A percentile compares a stretch with the other conserved stretches of the same genome.
These are phyloP conservation scores for Trichophyton simii DNA, from an alignment of 2,329 filamentous ascomycete genomes.

Conservation along the genomic window DNA sequence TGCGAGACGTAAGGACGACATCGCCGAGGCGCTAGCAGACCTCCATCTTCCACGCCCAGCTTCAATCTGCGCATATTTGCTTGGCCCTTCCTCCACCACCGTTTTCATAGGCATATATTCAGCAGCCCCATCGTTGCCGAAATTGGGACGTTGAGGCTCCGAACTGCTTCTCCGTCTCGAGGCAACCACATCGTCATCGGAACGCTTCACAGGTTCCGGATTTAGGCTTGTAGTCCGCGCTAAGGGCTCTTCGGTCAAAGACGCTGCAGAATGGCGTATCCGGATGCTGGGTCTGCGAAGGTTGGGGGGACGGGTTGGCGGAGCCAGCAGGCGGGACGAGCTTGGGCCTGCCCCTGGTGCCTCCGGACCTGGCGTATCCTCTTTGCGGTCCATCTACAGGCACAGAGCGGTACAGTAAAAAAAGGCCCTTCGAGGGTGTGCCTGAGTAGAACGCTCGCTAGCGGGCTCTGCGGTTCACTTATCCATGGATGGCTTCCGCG, in stretches of 20 bases:
- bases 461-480: not conserved
- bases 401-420: not conserved
- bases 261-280: slow-evolving; percentile 3
- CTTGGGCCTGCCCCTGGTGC: not conserved
- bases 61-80: not conserved
- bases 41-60: not conserved
- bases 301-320: not conserved
- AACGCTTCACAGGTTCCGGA: not conserved
- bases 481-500: not conserved
- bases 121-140: slow-evolving; percentile 16
- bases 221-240: not conserved
- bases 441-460: not conserved
- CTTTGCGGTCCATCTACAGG: not conserved
- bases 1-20: slow-evolving; percentile 8
- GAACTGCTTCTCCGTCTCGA: slow-evolving; percentile 31
- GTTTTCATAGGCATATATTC: slow-evolving; percentile 20
- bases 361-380: not conserved
- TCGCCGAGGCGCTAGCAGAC: slow-evolving; percentile 3
- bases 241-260: not conserved
- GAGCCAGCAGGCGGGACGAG: not conserved
- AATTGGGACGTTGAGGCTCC: slow-evolving; percentile 27
- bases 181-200: not conserved
- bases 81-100: slow-evolving; percentile 23
- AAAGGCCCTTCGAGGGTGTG: not conserved
- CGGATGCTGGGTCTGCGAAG: slow-evolving; percentile 15